phyloP scores from a whole-genome alignment of 768 basidiomycete species.

The Lactifluus rugatus region DNA sequence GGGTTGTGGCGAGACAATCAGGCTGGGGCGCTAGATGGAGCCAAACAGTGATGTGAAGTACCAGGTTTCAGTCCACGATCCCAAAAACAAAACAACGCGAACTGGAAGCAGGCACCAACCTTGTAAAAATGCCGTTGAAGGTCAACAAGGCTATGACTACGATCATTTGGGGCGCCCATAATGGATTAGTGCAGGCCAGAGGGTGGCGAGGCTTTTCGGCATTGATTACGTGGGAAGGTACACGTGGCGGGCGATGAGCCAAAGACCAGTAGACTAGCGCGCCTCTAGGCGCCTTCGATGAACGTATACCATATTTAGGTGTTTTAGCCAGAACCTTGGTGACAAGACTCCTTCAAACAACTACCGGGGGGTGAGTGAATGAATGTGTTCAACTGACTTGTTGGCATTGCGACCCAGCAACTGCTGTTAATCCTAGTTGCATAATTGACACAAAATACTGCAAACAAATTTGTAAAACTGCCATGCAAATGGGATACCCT shows the following conservation, averaged over 20 bases:
- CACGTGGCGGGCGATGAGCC: conserved; percentile 2
- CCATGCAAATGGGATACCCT: not conserved
- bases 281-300: not conserved
- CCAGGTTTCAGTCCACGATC: conserved; percentile 7
- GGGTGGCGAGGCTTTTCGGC: conserved; percentile 8
- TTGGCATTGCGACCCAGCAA: not conserved
- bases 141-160: conserved; percentile 8
- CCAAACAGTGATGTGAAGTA: conserved; percentile 11
- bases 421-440: not conserved
- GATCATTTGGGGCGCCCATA: conserved; percentile 17
- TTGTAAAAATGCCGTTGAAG: conserved; percentile 15
- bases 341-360: not conserved
- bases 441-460: conserved; percentile 1
- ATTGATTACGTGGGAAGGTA: conserved; percentile 13
- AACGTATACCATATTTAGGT: not conserved
- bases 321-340: not conserved
- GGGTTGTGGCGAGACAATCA: conserved; percentile 16
- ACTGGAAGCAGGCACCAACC: conserved; percentile 14
- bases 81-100: not conserved
- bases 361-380: not conserved
- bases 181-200: conserved; percentile 10
- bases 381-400: not conserved
- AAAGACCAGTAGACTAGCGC: not conserved
- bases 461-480: not conserved
- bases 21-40: conserved; percentile 9